phyloP scores from a whole-genome alignment of 2,329 filamentous ascomycete species.

The Aurifilum marmelostoma region DNA sequence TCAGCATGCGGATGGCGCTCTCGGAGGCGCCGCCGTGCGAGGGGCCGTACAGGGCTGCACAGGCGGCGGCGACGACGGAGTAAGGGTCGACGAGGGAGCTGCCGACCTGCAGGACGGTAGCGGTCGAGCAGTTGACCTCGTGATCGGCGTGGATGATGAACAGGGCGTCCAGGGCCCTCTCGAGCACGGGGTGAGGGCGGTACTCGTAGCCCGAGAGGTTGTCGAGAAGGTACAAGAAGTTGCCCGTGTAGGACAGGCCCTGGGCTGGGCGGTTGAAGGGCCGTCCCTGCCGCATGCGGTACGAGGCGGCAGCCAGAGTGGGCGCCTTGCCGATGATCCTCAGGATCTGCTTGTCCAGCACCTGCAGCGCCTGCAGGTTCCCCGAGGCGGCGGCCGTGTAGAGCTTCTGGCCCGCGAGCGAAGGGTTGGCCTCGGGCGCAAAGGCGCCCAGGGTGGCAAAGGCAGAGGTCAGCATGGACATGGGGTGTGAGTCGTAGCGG shows the following conservation, averaged over 20 bases:
- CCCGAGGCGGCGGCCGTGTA: slow-evolving; percentile 50
- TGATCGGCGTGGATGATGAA: slow-evolving; percentile 62
- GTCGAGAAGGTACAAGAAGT: slow-evolving; percentile 59
- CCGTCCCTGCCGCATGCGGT: slow-evolving; percentile 56
- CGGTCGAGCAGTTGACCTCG: slow-evolving; percentile 61
- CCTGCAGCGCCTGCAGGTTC: slow-evolving; percentile 44
- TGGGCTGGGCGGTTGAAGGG: slow-evolving; percentile 53
- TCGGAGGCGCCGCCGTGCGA: slow-evolving; percentile 64
- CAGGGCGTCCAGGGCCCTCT: slow-evolving; percentile 54
- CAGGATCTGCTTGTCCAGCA: slow-evolving; percentile 56
- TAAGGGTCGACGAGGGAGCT: slow-evolving; percentile 60
- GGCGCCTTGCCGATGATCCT: slow-evolving; percentile 56
- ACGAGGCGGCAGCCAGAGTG: slow-evolving; percentile 53
- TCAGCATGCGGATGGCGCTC: slow-evolving; percentile 57
- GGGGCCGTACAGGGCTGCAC: slow-evolving; percentile 58
- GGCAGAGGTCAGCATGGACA: slow-evolving; percentile 54
- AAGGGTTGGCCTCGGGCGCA: slow-evolving; percentile 54
- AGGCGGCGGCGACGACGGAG: slow-evolving; percentile 55
- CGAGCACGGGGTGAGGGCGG: slow-evolving; percentile 52
- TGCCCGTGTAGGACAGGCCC: slow-evolving; percentile 56
- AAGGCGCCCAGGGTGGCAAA: slow-evolving; percentile 55
- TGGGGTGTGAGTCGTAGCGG: slow-evolving; percentile 56
- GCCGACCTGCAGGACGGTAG: slow-evolving; percentile 59
- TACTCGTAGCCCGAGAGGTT: slow-evolving; percentile 52
- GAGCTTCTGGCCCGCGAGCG: slow-evolving; percentile 52